Percentiles rank a stretch among this genome's conserved stretches.
These are phyloP conservation scores for Hydnum rufescens DNA, from an alignment of 768 basidiomycete species.

Conservation along the genomic window DNA sequence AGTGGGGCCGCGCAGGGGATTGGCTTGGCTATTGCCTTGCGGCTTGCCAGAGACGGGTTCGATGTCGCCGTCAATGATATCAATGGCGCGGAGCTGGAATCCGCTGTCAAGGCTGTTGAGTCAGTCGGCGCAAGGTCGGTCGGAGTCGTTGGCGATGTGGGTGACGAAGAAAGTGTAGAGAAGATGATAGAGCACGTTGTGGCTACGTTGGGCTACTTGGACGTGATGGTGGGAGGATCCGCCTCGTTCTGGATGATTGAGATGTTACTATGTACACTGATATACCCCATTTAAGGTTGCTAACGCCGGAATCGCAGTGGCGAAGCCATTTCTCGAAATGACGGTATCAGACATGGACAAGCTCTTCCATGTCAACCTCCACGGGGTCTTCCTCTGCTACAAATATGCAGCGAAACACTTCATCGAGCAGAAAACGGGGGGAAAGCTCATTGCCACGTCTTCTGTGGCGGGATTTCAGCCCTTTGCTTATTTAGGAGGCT, in stretches of 20 bases:
- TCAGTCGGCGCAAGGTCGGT: not conserved
- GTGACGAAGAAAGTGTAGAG: not conserved
- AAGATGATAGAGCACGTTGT: not conserved
- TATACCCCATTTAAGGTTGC: not conserved
- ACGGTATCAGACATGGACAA: conserved; percentile 18
- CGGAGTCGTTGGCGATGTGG: not conserved
- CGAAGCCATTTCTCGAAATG: conserved; percentile 33
- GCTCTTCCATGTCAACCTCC: conserved; percentile 29
- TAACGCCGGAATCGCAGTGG: not conserved
- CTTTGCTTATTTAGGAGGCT: not conserved
- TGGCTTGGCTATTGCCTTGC: not conserved
- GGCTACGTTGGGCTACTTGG: not conserved
- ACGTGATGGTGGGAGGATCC: not conserved
- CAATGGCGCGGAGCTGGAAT: not conserved
- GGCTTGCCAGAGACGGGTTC: not conserved
- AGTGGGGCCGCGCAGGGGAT: not conserved
- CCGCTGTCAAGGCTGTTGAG: not conserved
- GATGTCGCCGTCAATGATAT: conserved; percentile 1
- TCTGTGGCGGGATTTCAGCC: not conserved
- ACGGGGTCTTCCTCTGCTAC: conserved; percentile 41
- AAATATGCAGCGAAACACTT: conserved; percentile 44
- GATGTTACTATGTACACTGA: not conserved
- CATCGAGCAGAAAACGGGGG: conserved; percentile 32
- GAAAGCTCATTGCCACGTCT: conserved; percentile 36
- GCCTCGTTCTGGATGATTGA: not conserved